These are phyloP conservation scores for Mycosphaerella sp. DNA, from an alignment of 2,329 filamentous ascomycete species.

Conservation along the genomic window DNA sequence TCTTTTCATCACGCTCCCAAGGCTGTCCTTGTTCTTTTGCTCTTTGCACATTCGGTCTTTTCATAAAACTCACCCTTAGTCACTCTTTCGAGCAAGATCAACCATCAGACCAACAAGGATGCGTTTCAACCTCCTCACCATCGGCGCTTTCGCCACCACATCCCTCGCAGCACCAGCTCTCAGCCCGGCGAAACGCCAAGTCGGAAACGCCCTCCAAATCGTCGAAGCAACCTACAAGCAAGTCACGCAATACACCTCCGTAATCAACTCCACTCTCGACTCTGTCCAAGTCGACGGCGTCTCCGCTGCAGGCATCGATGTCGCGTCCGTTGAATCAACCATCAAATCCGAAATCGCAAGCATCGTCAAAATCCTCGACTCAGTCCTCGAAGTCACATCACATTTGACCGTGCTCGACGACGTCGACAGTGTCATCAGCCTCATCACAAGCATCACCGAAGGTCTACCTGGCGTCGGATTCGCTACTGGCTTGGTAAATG, in stretches of 20 bases:
- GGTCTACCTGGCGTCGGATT: neutral
- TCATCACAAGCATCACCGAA: neutral
- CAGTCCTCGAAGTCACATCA: neutral
- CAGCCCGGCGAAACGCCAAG: constrained; percentile 14
- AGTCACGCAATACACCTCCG: constrained; percentile 10
- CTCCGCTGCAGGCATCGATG: constrained; percentile 3
- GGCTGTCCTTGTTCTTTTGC: constrained; percentile 1
- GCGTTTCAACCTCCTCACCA: constrained; percentile 20
- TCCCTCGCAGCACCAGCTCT: constrained; percentile 17
- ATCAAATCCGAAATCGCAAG: constrained; percentile 5
- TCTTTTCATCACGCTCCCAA: neutral
- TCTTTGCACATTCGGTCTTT: constrained; percentile 1
- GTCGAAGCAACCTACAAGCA: constrained; percentile 12
- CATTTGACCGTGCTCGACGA: constrained; percentile 2
- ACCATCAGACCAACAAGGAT: constrained; percentile 6
- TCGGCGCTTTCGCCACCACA: constrained; percentile 17
- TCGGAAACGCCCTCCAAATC: constrained; percentile 8
- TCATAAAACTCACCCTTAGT: neutral
- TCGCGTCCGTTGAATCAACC: constrained; percentile 5
- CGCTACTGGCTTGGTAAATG: neutral
- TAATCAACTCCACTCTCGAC: constrained; percentile 9
- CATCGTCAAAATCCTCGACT: constrained; percentile 3
- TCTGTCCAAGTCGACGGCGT: neutral
- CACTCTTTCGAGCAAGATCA: too few relatives aligned
- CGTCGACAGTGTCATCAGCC: constrained; percentile 1